phyloP scores from a whole-genome alignment of 495 filamentous ascomycete genomes.

The Penicillium cataractarum region DNA sequence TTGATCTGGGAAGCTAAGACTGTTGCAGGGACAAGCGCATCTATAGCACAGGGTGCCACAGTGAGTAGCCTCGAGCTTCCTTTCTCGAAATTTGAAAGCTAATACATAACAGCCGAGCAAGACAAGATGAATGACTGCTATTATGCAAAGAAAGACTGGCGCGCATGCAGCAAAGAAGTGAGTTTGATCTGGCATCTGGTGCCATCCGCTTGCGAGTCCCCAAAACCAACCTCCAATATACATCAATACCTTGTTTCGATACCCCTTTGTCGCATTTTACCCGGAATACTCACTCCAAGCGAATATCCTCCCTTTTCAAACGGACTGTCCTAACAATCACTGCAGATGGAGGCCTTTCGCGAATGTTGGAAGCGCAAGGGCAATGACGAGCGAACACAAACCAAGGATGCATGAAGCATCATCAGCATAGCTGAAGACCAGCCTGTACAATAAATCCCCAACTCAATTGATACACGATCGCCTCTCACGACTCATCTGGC shows the following conservation, averaged over 20 bases:
- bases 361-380: conserved; percentile 92
- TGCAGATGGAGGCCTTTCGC: conserved; percentile 88
- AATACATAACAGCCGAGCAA: conserved; percentile 70
- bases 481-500: neutral
- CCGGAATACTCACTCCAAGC: too few relatives aligned
- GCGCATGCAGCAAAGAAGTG: conserved; percentile 86
- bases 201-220: neutral
- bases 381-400: conserved; percentile 81
- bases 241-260: neutral
- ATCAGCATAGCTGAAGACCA: neutral
- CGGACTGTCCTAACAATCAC: conserved; percentile 24
- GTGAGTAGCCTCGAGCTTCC: conserved; percentile 50
- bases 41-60: conserved; percentile 91
- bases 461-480: conserved; percentile 6
- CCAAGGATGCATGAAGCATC: conserved; percentile 58
- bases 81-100: conserved; percentile 1
- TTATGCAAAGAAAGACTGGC: conserved; percentile 95
- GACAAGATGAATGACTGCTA: conserved; percentile 92
- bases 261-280: neutral
- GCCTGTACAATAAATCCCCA: neutral
- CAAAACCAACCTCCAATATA: neutral
- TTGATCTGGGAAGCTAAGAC: conserved; percentile 16
- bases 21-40: conserved; percentile 86
- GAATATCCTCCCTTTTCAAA: too few relatives aligned
- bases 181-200: conserved; percentile 32